These are phyloP conservation scores for Gynandropsis gynandra DNA, from an alignment of 345 rosid genomes.

Conservation along the genomic window DNA sequence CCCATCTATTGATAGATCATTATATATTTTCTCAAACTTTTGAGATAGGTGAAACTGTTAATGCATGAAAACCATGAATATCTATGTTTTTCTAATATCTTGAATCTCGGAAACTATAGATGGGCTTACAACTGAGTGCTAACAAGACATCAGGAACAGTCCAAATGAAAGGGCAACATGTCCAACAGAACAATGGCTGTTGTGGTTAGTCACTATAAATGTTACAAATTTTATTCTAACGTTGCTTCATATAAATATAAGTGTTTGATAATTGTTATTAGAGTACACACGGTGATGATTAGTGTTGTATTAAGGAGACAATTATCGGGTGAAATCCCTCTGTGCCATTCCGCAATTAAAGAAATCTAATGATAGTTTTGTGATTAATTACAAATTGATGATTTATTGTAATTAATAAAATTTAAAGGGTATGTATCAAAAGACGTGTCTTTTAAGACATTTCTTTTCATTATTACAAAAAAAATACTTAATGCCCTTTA, in stretches of 20 bases:
- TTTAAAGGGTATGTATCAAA: no score
- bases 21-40: not conserved
- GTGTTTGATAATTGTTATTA: no score
- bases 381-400: no score
- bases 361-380: no score
- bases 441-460: no score
- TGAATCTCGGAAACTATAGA: conserved; percentile 34
- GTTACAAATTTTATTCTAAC: not conserved
- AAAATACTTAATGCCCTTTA: no score
- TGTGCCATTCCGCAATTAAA: no score
- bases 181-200: conserved; percentile 41
- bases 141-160: conserved; percentile 38
- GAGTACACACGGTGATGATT: no score
- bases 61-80: not conserved
- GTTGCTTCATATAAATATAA: not conserved
- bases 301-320: no score
- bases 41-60: not conserved
- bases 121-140: conserved; percentile 44
- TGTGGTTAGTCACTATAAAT: conserved; percentile 32
- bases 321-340: no score
- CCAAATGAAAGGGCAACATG: conserved; percentile 52
- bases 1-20: not conserved
- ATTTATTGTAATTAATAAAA: no score
- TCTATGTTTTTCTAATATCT: not conserved
- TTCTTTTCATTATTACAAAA: no score